Evolutionary conservation across 805 yeast genomes (phyloP), one percentile per base, ranked within the genome.

Genomic region (Schwanniomyces polymorphus): DNA sequence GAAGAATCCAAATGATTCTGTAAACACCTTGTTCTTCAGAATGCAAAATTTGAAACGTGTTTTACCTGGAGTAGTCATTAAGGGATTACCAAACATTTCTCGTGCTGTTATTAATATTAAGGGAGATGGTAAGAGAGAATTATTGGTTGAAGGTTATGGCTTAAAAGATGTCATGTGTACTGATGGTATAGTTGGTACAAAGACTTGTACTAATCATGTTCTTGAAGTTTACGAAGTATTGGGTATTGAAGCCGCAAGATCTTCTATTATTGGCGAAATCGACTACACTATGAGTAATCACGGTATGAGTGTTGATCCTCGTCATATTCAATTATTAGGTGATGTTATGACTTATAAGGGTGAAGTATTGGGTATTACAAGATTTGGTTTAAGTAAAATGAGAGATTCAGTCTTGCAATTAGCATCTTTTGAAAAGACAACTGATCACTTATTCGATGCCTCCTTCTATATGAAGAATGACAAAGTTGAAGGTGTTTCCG

Each of bases 221-320:
- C 72, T 94, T 51, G 99, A 94, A 65, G 91, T 92, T 52, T 82
- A 81, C 56, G 82, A 82, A 53, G 97, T 92, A 5, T 75, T 94
- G 51, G 99, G 99, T 60, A 95, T 94, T 54, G 99, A 94, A 67
- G 99, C 99, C 1, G 99, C 99, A 1, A 80, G 99, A 65, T 74
- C 90, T 0, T 86, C 96, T 57, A 94, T 94, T 64, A 87, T 94
- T 63, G 84, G 84, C 53, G 99, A 94, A 74, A 94, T 94, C 67
- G 96, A 88, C 63, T 91, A 91, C 64, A 94, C 99, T 46, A 94
- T 94, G 99, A 85, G 96, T 64, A 90, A 91, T 70, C 99, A 94
- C 76, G 99, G 99, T 70, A 94, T 94, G 99, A 89, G 96, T 66
- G 97, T 94, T 42, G 99, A 94, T 77, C 99, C 98, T 51, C 96